Conservation (phyloP, 1,284 basidiomycete species). For the Hypsizygus ulmarius region DNA sequence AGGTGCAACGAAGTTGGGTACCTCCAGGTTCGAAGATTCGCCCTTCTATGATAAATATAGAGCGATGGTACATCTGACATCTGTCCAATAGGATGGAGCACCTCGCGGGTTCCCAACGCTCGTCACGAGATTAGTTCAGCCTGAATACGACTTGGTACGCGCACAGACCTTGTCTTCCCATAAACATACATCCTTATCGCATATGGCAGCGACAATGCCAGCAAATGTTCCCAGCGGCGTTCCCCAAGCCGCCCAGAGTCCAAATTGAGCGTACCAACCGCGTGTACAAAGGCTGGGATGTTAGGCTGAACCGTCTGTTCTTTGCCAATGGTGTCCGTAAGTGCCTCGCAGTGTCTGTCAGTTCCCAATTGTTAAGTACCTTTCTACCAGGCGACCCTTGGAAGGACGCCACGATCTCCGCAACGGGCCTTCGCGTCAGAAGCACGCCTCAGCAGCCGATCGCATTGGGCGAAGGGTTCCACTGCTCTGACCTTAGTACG, state of each 20-base stretch:
- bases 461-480: constrained; percentile 58
- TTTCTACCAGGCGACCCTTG: constrained; percentile 61
- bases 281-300: constrained; percentile 61
- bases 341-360: constrained; percentile 23
- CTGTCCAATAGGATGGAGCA: constrained; percentile 42
- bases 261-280: constrained; percentile 43
- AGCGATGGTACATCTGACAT: neutral
- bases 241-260: constrained; percentile 40
- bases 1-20: constrained; percentile 72
- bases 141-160: constrained; percentile 54
- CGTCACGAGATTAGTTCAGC: constrained; percentile 60
- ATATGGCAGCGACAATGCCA: constrained; percentile 56
- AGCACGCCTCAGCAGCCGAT: constrained; percentile 58
- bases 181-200: constrained; percentile 4
- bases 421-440: constrained; percentile 43
- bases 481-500: constrained; percentile 58
- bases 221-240: constrained; percentile 54
- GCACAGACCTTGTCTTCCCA: neutral
- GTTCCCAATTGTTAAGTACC: constrained; percentile 8
- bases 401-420: constrained; percentile 66
- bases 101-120: constrained; percentile 51
- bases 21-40: constrained; percentile 41
- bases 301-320: constrained; percentile 56
- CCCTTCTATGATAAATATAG: neutral
- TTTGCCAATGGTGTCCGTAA: constrained; percentile 66